Base-by-base conservation (phyloP, 2,329 filamentous ascomycete genomes). In the Calcarisporium arbuscula region DNA sequence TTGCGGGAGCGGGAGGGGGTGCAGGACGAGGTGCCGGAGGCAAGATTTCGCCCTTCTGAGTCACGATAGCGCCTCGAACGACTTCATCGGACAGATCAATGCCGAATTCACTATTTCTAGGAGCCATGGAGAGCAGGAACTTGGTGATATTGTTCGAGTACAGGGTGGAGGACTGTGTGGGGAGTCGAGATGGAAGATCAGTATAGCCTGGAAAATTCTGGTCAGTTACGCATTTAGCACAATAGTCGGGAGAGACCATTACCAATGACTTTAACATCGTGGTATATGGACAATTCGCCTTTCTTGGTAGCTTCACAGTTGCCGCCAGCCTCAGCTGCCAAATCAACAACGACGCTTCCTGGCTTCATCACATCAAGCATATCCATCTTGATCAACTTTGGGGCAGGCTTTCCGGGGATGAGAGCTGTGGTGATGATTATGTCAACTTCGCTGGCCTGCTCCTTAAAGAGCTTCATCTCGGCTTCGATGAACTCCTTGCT, bases 91-190 rank as follows among this genome's bases (percentile, higher is more conserved):
- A 72, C 5, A 94, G 66, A 47, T 94, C 85, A 29, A 94, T 70
- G 7, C 85, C 85, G 43, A 87, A 94, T 23, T 81, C 73, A 43
- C 85, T 87, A 3, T 87, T 79, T 39, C 82, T 74, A 2, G 86
- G 85, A 2, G 79, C 61, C 70, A 94, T 86, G 0, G 87, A 92
- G 8, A 95, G 69, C 19, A 94, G 65, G 38, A 89, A 83, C 54
- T 94, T 95, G 46, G 82, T 88, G 49, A 94, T 89, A 53, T 95
- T 95, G 70, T 94, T 95, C 3, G 85, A 92, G 60, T 94, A 95
- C 15, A 95, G 65, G 0, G 85, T 94, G 1, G 87, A 94, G 0
- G 87, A 86, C 57, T 95, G 88, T 1, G 87, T 94, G 0, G 88
- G 86, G 3, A 95, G 70, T 29, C 87, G 76, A 20, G 87, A 94